Evolutionary conservation across 768 basidiomycete genomes (phyloP), one percentile per base, ranked within the genome.

Genomic region (Hericium coralloides): DNA sequence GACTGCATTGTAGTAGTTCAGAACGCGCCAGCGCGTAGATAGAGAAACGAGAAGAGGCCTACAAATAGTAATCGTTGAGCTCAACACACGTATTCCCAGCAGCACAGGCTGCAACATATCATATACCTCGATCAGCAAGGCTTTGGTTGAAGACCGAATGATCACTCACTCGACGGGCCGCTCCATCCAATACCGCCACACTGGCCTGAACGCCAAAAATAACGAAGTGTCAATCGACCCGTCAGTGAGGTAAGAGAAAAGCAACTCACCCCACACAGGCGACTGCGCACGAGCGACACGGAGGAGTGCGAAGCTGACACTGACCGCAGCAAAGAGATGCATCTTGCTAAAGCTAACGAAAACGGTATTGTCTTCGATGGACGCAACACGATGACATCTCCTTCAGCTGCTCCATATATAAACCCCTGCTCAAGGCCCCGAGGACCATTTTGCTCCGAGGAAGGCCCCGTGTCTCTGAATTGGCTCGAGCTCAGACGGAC

Each of bases 141-240:
- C 7, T 6, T 31, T 5, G 10, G 7, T 31, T 4, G 18, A n/a
- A 31, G 4, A 18, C 22, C 18, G 3, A 10, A 38, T 20, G 12
- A 7, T 9, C 22, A 37, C 61, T n/a, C 49, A 65, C 64, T 56
- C 12, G 58, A 59, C 2, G 58, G 49, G n/a, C 64, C 64, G n/a
- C 39, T 56, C 64, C 64, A 65, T 4, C 62, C 64, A 15, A 60
- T 58, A 41, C 64, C 64, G 22, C 64, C 64, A 49, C 64, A 65
- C 36, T 65, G 64, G 8, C 56, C 64, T 8, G 51, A 7, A 12
- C 17, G 1, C 18, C 9, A 22, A 23, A 15, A 10, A 38, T 47
- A 14, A 57, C 22, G 53, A 3, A 38, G 10, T 4, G 31, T 31
- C 31, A 31, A 31, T 31, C 31, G 31, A 31, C 10, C 7, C 31